Evolutionary conservation across 1,139 yeast genomes (phyloP).

Genomic region (Blastobotrys elegans): DNA sequence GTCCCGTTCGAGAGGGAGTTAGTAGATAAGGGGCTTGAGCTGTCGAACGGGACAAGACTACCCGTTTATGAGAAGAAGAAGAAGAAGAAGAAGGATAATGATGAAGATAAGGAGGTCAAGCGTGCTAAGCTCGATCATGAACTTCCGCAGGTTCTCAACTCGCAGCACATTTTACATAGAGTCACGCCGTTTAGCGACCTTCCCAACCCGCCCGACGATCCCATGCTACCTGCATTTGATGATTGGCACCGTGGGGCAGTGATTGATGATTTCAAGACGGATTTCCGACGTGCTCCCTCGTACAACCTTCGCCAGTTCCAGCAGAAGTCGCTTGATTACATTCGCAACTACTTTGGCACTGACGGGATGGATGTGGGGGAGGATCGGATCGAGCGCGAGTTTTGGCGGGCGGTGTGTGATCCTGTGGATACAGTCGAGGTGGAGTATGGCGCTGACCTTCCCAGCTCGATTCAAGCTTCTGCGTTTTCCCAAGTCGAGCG

Average conservation of each 20-base stretch:
- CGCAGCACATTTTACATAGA: slow-evolving; percentile 17
- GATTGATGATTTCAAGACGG: slow-evolving; percentile 16
- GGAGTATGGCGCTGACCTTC: slow-evolving; percentile 44
- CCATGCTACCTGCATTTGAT: slow-evolving; percentile 22
- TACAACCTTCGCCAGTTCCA: slow-evolving; percentile 61
- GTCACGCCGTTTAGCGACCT: slow-evolving; percentile 16
- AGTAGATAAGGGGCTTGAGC: slow-evolving; percentile 16
- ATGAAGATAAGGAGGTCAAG: slow-evolving; percentile 2
- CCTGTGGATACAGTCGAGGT: slow-evolving; percentile 39
- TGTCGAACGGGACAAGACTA: slow-evolving; percentile 15
- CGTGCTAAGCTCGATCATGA: slow-evolving; percentile 19
- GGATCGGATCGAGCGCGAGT: slow-evolving; percentile 30
- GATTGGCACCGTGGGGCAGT: slow-evolving; percentile 21
- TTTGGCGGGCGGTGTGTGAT: slow-evolving; percentile 37
- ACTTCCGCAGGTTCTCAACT: slow-evolving; percentile 18
- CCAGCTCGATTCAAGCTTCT: slow-evolving; percentile 44
- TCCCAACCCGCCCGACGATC: slow-evolving; percentile 21
- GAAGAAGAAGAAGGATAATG: slow-evolving; percentile 1
- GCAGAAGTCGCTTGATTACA: slow-evolving; percentile 50
- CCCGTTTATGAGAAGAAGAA: slow-evolving; percentile 9
- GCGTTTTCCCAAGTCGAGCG: slow-evolving; percentile 44
- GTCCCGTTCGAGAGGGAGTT: slow-evolving; percentile 36
- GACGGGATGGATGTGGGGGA: slow-evolving; percentile 6
- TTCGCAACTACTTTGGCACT: slow-evolving; percentile 24
- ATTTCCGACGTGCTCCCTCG: slow-evolving; percentile 61